Evolutionary conservation across 768 basidiomycete genomes (phyloP), one percentile per base, ranked within the genome.

Genomic region (Podaxis sp.): DNA sequence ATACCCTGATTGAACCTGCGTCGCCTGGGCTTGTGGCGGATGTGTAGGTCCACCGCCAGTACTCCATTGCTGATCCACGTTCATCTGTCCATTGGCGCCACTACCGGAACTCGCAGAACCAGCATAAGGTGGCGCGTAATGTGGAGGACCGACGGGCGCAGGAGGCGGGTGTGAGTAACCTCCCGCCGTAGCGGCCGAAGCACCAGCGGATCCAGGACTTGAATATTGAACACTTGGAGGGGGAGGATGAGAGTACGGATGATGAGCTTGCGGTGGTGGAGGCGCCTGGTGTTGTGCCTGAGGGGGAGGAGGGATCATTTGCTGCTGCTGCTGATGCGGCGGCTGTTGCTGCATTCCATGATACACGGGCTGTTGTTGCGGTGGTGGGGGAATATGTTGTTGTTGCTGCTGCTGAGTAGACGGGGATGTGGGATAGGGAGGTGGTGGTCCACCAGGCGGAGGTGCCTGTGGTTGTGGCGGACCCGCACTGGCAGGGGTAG

Each of bases 1-100:
- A 52, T 77, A 74, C 1, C 68, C 65, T 13, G 67, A 40, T 68
- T 39, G 63, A 28, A 60, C 71, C 70, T 6, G 68, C 26, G 63
- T 69, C 70, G 30, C 72, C 68, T 64, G 53, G 1, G 66, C 67
- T 19, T 70, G 69, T n/a, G 69, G 69, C 2, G 70, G 67, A 30
- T 44, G 52, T 36, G 59, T 11, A 48, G 46, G 19, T 51, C 49
- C 49, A 52, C 49, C 30, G 4, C 51, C 36, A 28, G 30, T 39
- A 51, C 33, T 48, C 60, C 52, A 60, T 15, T 39, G 15, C 19
- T 42, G 44, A 8, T 46, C 44, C 44, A 46, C 44, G 9, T 17
- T 46, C 44, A 46, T 46, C 17, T 46, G 44, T n/a, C 17, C 54
- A 24, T 12, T 11, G 11, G 36, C n/a, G 1, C 54, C 38, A 38